These are phyloP conservation scores for Candida stauntonica DNA, from an alignment of 805 yeast species.

Conservation along the genomic window DNA sequence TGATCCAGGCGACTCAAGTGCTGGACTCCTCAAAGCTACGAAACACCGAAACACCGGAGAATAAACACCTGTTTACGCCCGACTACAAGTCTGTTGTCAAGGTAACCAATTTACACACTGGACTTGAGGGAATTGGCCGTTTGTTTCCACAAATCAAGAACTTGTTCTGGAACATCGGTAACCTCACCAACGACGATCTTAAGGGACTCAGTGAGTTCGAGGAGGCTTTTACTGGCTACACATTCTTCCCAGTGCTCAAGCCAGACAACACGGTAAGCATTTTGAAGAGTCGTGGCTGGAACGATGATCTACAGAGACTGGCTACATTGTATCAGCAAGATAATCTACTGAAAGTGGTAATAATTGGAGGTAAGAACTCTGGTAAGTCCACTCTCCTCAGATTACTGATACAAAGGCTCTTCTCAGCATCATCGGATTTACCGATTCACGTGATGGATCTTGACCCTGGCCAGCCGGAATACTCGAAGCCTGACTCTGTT, in stretches of 20 bases:
- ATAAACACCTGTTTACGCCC: slow-evolving; percentile 35
- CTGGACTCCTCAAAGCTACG: slow-evolving; percentile 28
- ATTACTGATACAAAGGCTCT: slow-evolving; percentile 45
- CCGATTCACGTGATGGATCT: slow-evolving; percentile 58
- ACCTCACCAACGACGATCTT: slow-evolving; percentile 11
- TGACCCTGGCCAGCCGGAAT: slow-evolving; percentile 90
- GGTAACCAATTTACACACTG: slow-evolving; percentile 35
- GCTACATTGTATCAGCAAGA: slow-evolving; percentile 31
- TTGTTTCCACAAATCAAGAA: slow-evolving; percentile 44
- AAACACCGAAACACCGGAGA: slow-evolving; percentile 31
- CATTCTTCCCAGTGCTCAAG: slow-evolving; percentile 35
- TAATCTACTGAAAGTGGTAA: slow-evolving; percentile 27
- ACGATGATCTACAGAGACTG: slow-evolving; percentile 37
- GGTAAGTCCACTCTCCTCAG: slow-evolving; percentile 77
- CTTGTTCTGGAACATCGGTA: slow-evolving; percentile 30
- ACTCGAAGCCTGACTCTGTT: slow-evolving; percentile 65
- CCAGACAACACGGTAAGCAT: slow-evolving; percentile 26
- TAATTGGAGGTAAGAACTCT: slow-evolving; percentile 56
- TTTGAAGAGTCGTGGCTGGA: slow-evolving; percentile 28
- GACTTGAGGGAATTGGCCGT: slow-evolving; percentile 40
- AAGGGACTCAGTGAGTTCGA: slow-evolving; percentile 23
- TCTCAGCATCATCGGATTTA: slow-evolving; percentile 24
- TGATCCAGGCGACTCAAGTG: slow-evolving; percentile 40
- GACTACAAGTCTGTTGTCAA: slow-evolving; percentile 41
- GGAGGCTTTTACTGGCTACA: slow-evolving; percentile 27